Evolutionary conservation across 768 basidiomycete genomes (phyloP).

Genomic region (Leccinum aurantiacum): DNA sequence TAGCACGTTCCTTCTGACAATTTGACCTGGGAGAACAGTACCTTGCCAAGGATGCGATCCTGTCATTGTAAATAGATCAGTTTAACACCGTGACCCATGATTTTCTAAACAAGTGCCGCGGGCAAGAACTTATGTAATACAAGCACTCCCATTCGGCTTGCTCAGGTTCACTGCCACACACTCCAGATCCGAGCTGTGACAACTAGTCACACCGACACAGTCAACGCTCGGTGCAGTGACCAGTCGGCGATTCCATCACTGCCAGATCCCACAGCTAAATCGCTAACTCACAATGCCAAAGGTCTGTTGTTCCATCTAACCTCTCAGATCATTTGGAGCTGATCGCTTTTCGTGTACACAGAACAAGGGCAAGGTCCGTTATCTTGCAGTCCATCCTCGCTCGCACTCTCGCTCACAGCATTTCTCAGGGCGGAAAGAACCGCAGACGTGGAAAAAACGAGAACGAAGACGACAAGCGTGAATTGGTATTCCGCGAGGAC

Average conservation of each 20-base stretch:
- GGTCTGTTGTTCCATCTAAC: slow-evolving; percentile 8
- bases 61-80: too few relatives aligned
- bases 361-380: slow-evolving; percentile 32
- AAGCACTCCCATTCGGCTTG: neutral
- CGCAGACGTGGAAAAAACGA: slow-evolving; percentile 99
- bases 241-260: slow-evolving; percentile 1
- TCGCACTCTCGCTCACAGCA: slow-evolving; percentile 1
- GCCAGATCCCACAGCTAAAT: neutral
- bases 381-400: neutral
- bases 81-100: too few relatives aligned
- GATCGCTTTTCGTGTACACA: slow-evolving; percentile 5
- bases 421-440: slow-evolving; percentile 92
- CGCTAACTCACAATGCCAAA: slow-evolving; percentile 23
- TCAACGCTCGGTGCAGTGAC: neutral
- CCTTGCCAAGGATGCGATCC: too few relatives aligned
- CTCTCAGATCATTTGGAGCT: neutral
- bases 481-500: slow-evolving; percentile 97
- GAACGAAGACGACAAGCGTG: slow-evolving; percentile 98
- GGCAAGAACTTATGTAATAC: too few relatives aligned
- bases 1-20: too few relatives aligned
- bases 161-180: slow-evolving; percentile 18
- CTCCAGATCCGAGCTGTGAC: neutral
- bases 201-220: neutral
- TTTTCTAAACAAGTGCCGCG: too few relatives aligned
- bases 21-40: too few relatives aligned